Base-by-base conservation (phyloP, 179 eudicot species). In the Gypsophila paniculata region DNA sequence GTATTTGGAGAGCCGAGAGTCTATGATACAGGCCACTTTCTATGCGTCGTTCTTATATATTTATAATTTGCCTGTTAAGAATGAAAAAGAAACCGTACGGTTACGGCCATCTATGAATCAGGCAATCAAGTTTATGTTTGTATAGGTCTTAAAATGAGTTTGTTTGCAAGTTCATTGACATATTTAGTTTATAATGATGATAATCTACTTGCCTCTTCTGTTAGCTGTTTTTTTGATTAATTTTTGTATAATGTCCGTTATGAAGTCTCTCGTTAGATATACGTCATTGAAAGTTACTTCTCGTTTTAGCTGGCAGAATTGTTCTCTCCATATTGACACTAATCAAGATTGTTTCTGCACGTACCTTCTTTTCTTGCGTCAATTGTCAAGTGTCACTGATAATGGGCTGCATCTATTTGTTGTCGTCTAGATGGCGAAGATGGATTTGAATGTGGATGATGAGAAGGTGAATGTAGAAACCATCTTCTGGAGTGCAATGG, bases 401-500 rank as follows among this genome's bases (percentile, higher is more conserved):
- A 38, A 4, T 61, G 54, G 62, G 58, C 26, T 66, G 7, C 36
- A 73, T 11, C 64, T 12, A 34, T 59, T 29, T 69, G 68, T 25
- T 51, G 58, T 0, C 62, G 61, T 46, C 63, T 77, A 94, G 99
- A 94, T 94, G 99, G 94, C 99, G 36, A 94, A 85, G 82, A 77
- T 94, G 97, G 99, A 94, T 88, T 76, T 94, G 61, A 89, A 86
- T 73, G 87, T 86, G 64, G 99, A 94, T 69, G 91, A 89, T 79
- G 99, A 94, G 84, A 94, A 94, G 85, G 87, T 75, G 62, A 94
- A 84, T 78, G 84, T 80, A 39, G 99, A 94, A 79, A 86, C 84
- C 57, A 91, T 94, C 48, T 94, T 94, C 76, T 89, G 97, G 97
- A 94, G 96, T 89, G 99, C 99, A 18, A 94, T 94, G 99, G 92